Evolutionary conservation across 163 green algal genomes (phyloP), one percentile per base, ranked within the genome.

Genomic region (Volvox carteri): DNA sequence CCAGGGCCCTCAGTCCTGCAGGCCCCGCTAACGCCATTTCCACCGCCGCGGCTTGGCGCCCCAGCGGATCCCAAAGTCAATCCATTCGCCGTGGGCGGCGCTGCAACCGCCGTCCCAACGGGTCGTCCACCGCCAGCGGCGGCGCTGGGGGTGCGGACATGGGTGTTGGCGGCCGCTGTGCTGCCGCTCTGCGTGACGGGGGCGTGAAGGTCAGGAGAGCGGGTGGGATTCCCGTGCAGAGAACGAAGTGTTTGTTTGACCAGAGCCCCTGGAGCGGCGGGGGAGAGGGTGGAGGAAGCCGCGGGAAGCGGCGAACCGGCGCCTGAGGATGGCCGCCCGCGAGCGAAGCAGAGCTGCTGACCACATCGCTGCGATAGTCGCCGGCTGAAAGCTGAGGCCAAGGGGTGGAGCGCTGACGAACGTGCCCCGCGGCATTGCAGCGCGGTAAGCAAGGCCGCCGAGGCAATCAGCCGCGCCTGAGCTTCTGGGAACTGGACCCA

Each of bases 291-390:
- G n/a, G n/a, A n/a, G n/a, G n/a, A n/a, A n/a, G n/a, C n/a, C n/a
- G n/a, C n/a, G n/a, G n/a, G n/a, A n/a, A n/a, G n/a, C n/a, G n/a
- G n/a, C n/a, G n/a, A n/a, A n/a, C n/a, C n/a, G n/a, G n/a, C n/a
- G 11, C 37, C 12, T 23, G 44, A 30, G 44, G 54, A 65, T 21
- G 39, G 58, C 39, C 58, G 78, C 11, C 76, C 78, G 30, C 37
- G 68, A 35, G 67, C 50, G 68, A 25, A 88, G 48, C 68, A 88
- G 3, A 81, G 68, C 48, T 81, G 62, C 83, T 81, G 68, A 19
- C 67, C 68, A 37, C 48, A 44, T 21, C 83, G 68, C 37, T 81
- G 67, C 12, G 83, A 60, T 6, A 88, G 19, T 0, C 70, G 65
- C 2, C 50, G 48, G 2, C n/a, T 48, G 37, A 88, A 88, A 58